phyloP scores from a whole-genome alignment of 2,329 filamentous ascomycete genomes.

The Trichoderma semiorbis region DNA sequence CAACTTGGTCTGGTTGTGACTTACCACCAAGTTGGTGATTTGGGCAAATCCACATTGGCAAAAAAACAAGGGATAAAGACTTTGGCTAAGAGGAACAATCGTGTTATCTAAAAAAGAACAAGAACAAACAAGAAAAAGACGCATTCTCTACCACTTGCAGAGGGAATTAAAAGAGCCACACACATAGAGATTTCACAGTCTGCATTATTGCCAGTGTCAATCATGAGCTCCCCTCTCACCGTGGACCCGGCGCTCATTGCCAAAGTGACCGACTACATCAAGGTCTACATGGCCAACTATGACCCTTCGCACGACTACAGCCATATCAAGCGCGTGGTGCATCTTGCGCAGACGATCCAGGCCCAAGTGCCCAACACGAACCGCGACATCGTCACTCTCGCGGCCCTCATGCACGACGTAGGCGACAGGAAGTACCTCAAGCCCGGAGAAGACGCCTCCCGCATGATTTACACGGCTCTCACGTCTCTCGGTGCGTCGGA shows the following conservation, averaged over 20 bases:
- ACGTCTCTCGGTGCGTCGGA: slow-evolving; percentile 52
- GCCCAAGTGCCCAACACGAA: slow-evolving; percentile 40
- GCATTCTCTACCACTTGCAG: background rate
- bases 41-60: background rate
- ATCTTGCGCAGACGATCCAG: slow-evolving; percentile 66
- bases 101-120: background rate
- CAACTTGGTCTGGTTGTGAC: background rate
- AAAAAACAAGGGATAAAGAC: background rate
- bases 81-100: background rate
- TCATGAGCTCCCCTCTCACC: slow-evolving; percentile 26
- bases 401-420: slow-evolving; percentile 80
- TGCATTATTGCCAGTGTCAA: background rate
- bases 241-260: slow-evolving; percentile 47
- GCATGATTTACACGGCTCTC: slow-evolving; percentile 55
- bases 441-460: slow-evolving; percentile 54
- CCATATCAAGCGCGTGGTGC: slow-evolving; percentile 76
- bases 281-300: slow-evolving; percentile 70
- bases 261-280: slow-evolving; percentile 60
- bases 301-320: slow-evolving; percentile 86
- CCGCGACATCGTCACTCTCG: slow-evolving; percentile 58
- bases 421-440: slow-evolving; percentile 78
- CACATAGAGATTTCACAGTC: background rate
- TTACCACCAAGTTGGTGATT: background rate
- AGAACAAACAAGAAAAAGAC: background rate
- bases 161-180: background rate